Conservation (phyloP, 257 asterid species). For the Coffea eugenioides region DNA sequence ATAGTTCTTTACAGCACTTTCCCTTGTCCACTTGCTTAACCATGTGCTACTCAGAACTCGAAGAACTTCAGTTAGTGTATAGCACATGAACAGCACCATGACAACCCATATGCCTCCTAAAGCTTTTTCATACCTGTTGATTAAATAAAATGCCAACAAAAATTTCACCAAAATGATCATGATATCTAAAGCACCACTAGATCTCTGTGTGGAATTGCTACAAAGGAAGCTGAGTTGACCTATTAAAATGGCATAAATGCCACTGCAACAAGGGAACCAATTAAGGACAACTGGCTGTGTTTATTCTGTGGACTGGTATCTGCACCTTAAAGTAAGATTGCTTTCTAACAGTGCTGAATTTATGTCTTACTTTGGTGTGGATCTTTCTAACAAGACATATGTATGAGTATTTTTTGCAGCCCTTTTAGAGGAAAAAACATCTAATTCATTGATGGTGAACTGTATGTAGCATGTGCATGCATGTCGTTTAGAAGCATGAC, state of each 20-base stretch:
- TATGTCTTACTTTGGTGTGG: neutral
- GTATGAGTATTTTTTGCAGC: neutral
- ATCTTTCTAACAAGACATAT: neutral
- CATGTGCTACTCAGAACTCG: conserved; percentile 89
- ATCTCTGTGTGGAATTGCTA: too few species aligned
- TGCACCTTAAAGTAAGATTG: neutral
- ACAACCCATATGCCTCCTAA: conserved; percentile 89
- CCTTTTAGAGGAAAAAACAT: neutral
- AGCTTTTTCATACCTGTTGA: conserved; percentile 59
- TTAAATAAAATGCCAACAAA: neutral
- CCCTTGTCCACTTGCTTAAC: conserved; percentile 90
- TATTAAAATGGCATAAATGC: neutral
- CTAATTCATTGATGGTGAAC: neutral
- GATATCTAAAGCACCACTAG: neutral
- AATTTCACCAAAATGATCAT: conserved; percentile 12
- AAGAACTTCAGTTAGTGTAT: conserved; percentile 61
- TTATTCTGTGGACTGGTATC: neutral
- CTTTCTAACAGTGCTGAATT: neutral
- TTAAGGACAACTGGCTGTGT: neutral
- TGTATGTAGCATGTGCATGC: neutral
- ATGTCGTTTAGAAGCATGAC: neutral
- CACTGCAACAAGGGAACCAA: neutral
- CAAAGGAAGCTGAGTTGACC: neutral
- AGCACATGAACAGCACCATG: conserved; percentile 58
- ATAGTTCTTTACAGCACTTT: conserved; percentile 45